Evolutionary conservation across 495 filamentous ascomycete species (phyloP).

Genomic region (Aspergillus diversus): DNA sequence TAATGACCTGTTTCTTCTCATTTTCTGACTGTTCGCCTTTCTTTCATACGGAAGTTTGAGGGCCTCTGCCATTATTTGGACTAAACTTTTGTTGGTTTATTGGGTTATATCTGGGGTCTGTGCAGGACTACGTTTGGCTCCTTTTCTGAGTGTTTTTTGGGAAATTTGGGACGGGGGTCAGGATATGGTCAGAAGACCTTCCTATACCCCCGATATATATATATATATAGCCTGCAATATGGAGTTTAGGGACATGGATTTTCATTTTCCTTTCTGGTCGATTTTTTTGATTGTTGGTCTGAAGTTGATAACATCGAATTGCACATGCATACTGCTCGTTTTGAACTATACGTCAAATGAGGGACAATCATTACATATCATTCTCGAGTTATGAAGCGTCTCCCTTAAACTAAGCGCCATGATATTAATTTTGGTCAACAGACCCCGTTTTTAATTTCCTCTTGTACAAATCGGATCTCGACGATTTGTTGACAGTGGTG

Average conservation of each 20-base stretch:
- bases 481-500: neutral
- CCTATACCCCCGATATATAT: neutral
- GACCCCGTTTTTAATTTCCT: neutral
- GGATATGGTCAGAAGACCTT: neutral
- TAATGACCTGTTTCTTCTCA: conserved; percentile 27
- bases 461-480: neutral
- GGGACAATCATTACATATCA: neutral
- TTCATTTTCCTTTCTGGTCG: neutral
- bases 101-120: neutral
- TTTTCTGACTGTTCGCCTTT: conserved; percentile 18
- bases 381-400: too few species aligned
- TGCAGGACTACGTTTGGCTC: conserved; percentile 11
- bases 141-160: neutral
- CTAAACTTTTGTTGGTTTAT: conserved; percentile 1
- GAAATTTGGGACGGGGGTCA: conserved; percentile 6
- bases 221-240: conserved; percentile 8
- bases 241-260: neutral
- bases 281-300: neutral
- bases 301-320: neutral
- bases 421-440: neutral
- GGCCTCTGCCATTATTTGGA: neutral
- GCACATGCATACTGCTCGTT: neutral
- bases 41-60: conserved; percentile 17
- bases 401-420: too few species aligned
- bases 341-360: neutral